These are phyloP conservation scores for Camellia japonica DNA, from an alignment of 148 eudicot species.

Conservation along the genomic window DNA sequence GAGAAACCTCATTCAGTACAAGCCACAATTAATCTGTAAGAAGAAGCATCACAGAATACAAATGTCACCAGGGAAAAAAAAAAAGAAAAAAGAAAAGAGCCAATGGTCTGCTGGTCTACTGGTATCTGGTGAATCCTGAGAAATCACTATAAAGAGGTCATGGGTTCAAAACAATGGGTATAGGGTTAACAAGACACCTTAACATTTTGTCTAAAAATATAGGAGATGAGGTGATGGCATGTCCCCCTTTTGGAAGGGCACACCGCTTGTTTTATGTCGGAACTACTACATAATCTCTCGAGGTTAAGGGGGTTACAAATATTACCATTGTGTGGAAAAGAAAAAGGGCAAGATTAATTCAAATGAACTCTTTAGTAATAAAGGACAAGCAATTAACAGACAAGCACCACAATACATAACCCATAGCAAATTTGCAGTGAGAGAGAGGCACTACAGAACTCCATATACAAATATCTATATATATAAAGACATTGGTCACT, in stretches of 20 bases:
- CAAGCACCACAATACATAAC: no score
- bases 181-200: background rate
- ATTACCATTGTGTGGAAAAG: background rate
- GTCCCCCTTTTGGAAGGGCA: no score
- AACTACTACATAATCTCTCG: no score
- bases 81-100: background rate
- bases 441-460: background rate
- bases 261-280: no score
- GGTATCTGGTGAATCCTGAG: background rate
- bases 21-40: conserved; percentile 10
- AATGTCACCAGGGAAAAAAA: background rate
- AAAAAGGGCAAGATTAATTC: background rate
- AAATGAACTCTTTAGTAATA: background rate
- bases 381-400: background rate
- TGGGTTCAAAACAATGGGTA: conserved; percentile 5
- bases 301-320: background rate
- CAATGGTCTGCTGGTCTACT: conserved; percentile 2
- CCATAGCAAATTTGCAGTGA: background rate
- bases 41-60: background rate
- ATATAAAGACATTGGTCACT: background rate
- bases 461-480: background rate
- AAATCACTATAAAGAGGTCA: background rate
- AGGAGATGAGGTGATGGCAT: no score
- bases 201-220: no score
- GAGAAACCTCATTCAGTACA: background rate